Percentiles rank a stretch among this genome's conserved stretches.
Conservation (phyloP, 371 early-diverging fungal genomes). For the Entomophthora muscae region DNA sequence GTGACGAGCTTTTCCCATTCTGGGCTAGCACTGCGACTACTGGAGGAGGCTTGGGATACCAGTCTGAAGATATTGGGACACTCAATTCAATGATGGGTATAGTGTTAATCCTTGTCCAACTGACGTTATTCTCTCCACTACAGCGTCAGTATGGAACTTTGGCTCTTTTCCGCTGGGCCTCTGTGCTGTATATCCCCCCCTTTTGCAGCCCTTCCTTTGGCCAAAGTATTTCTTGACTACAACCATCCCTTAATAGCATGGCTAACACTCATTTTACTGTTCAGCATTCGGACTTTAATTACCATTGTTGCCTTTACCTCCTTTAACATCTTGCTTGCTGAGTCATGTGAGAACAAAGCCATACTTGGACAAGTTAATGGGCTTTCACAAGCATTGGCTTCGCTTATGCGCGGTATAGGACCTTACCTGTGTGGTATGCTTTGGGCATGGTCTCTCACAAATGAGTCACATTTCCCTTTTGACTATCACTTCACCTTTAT, state of each 20-base stretch:
- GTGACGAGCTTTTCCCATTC: constrained; percentile 53
- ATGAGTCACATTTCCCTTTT: constrained; percentile 32
- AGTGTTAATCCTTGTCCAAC: constrained; percentile 29
- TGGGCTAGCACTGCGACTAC: constrained; percentile 30
- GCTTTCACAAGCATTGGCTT: constrained; percentile 34
- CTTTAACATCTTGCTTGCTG: constrained; percentile 30
- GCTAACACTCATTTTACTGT: constrained; percentile 16
- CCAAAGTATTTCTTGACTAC: not conserved
- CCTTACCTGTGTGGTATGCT: constrained; percentile 44
- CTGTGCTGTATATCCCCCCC: constrained; percentile 19
- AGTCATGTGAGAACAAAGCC: constrained; percentile 7
- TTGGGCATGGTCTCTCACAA: constrained; percentile 37
- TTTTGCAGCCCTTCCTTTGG: constrained; percentile 24
- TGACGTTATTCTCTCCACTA: constrained; percentile 28
- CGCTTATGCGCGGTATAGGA: constrained; percentile 44
- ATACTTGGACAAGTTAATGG: constrained; percentile 53
- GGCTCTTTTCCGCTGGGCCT: constrained; percentile 24
- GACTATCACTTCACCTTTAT: constrained; percentile 21
- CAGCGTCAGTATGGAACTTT: constrained; percentile 24
- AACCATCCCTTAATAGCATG: constrained; percentile 14
- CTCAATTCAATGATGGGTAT: constrained; percentile 32
- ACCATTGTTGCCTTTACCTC: constrained; percentile 38
- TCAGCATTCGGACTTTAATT: constrained; percentile 23
- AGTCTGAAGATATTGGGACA: constrained; percentile 29
- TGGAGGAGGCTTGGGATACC: constrained; percentile 40